phyloP scores from a whole-genome alignment of 2,329 filamentous ascomycete genomes.

The Apiospora pterosperma region DNA sequence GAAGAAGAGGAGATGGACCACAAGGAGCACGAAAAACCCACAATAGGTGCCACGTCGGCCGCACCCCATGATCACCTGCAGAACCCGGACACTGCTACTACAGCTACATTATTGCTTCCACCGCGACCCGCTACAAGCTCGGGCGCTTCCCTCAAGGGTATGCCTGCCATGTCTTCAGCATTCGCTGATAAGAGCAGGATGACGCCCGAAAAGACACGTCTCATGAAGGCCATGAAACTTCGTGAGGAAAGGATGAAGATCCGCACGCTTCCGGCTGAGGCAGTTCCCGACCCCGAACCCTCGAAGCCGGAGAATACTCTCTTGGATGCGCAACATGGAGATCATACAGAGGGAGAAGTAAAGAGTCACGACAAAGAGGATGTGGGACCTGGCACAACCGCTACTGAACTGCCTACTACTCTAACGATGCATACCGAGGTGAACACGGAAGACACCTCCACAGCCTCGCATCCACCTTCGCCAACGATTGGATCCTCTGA shows the following conservation, averaged over 20 bases:
- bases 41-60: slow-evolving; percentile 32
- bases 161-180: slow-evolving; percentile 37
- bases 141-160: slow-evolving; percentile 38
- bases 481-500: slow-evolving; percentile 49
- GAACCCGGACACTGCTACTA: slow-evolving; percentile 14
- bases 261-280: slow-evolving; percentile 24
- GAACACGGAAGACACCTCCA: slow-evolving; percentile 43
- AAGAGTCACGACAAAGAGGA: slow-evolving; percentile 14
- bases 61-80: slow-evolving; percentile 29
- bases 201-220: slow-evolving; percentile 82
- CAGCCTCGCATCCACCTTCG: slow-evolving; percentile 57
- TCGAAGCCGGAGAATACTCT: slow-evolving; percentile 8
- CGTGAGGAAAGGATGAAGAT: slow-evolving; percentile 72
- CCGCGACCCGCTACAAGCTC: slow-evolving; percentile 43
- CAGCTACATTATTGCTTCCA: slow-evolving; percentile 28
- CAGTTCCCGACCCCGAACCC: slow-evolving; percentile 22
- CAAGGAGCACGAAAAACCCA: slow-evolving; percentile 29
- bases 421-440: slow-evolving; percentile 36
- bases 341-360: neutral
- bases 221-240: slow-evolving; percentile 92
- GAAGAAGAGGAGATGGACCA: slow-evolving; percentile 25
- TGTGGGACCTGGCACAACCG: neutral
- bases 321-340: neutral
- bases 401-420: slow-evolving; percentile 26
- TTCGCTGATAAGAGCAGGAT: slow-evolving; percentile 48